Percentiles rank a stretch among this genome's conserved stretches.
phyloP scores from a whole-genome alignment of 2,329 filamentous ascomycete genomes.

The Fusarium bactridioides region DNA sequence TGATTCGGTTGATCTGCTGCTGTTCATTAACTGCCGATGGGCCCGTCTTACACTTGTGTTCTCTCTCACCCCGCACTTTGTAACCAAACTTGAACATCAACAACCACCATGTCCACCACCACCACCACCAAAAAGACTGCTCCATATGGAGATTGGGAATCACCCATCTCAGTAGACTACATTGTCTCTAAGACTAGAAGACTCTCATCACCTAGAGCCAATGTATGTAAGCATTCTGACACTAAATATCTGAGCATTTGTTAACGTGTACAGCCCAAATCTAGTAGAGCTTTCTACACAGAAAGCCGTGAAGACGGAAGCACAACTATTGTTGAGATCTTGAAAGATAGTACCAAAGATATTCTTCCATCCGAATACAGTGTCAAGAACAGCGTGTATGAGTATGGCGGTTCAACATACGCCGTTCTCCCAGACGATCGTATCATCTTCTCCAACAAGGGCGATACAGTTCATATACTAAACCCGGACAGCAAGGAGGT shows the following conservation, averaged over 20 bases:
- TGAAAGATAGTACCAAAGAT: conserved; percentile 45
- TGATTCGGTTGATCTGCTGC: background rate
- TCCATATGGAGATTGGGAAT: conserved; percentile 52
- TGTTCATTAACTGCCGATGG: background rate
- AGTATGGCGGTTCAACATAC: conserved; percentile 60
- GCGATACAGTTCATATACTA: conserved; percentile 54
- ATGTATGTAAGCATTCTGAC: conserved; percentile 44
- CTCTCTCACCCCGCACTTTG: conserved; percentile 18
- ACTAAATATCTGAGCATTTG: background rate
- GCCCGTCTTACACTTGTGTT: background rate
- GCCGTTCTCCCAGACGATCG: conserved; percentile 49
- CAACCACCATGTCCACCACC: conserved; percentile 20
- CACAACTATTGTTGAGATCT: conserved; percentile 54
- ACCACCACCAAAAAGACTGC: conserved; percentile 29
- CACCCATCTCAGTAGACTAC: conserved; percentile 49
- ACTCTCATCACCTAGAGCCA: conserved; percentile 48
- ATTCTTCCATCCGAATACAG: conserved; percentile 55
- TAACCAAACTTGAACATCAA: background rate
- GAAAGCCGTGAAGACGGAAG: conserved; percentile 52
- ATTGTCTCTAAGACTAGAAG: conserved; percentile 47
- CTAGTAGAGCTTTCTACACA: conserved; percentile 49
- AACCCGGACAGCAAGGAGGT: conserved; percentile 48
- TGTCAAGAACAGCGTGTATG: conserved; percentile 57
- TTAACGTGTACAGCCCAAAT: conserved; percentile 30
- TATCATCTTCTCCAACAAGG: conserved; percentile 57